A percentile compares a stretch with the other conserved stretches of the same genome.
Evolutionary conservation across 2,329 filamentous ascomycete species (phyloP).

Genomic region (Gliomastix tumulicola): DNA sequence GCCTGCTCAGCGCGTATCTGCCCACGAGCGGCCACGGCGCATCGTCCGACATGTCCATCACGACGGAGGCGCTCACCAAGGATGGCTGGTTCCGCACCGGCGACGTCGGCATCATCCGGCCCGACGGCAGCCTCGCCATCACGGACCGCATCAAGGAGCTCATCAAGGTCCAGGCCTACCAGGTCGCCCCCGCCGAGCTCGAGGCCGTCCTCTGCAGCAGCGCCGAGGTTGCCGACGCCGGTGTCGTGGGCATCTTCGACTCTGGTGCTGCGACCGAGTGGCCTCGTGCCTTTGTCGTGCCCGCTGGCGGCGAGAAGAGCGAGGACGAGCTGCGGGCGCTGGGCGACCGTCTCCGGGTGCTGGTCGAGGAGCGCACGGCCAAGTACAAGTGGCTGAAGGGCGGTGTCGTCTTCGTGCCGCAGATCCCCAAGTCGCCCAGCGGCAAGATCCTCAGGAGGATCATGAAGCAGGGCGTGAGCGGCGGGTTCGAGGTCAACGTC

Average conservation of each 20-base stretch:
- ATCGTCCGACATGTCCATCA: constrained; percentile 27
- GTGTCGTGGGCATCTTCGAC: constrained; percentile 53
- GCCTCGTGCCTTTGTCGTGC: constrained; percentile 56
- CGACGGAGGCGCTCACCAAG: constrained; percentile 25
- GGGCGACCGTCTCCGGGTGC: constrained; percentile 45
- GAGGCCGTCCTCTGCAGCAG: constrained; percentile 27
- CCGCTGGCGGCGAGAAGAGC: constrained; percentile 15
- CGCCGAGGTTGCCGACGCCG: constrained; percentile 51
- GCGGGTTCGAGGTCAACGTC: constrained; percentile 24
- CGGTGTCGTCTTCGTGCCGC: constrained; percentile 61
- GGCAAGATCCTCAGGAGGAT: constrained; percentile 39
- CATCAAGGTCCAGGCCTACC: constrained; percentile 55
- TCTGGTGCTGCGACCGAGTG: constrained; percentile 53
- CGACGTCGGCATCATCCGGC: constrained; percentile 56
- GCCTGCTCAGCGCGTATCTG: constrained; percentile 64
- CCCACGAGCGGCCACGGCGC: constrained; percentile 26
- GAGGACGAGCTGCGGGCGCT: constrained; percentile 28
- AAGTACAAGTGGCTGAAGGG: constrained; percentile 63
- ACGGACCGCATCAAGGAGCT: constrained; percentile 67
- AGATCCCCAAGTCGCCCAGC: constrained; percentile 64
- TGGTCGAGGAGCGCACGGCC: constrained; percentile 53
- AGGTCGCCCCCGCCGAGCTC: constrained; percentile 50
- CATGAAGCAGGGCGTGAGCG: constrained; percentile 30
- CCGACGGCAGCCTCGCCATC: constrained; percentile 52
- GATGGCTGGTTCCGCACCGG: constrained; percentile 69